Percentiles rank a stretch among this genome's conserved stretches.
These are phyloP conservation scores for Eustoma russellianum DNA, from an alignment of 257 asterid genomes.

Conservation along the genomic window DNA sequence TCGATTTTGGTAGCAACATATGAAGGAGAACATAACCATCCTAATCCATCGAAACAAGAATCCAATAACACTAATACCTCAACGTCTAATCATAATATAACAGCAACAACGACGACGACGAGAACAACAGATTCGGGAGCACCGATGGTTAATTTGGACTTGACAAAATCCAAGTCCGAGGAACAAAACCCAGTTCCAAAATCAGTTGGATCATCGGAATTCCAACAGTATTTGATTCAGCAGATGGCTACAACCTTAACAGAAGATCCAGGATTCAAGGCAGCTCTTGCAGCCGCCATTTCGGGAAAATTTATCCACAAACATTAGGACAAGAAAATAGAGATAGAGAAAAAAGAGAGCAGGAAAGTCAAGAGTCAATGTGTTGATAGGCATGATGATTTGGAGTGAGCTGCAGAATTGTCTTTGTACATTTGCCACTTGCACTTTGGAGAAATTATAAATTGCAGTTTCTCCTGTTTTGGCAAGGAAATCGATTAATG, in stretches of 20 bases:
- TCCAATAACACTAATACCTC: constrained; percentile 2
- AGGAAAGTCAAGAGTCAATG: constrained; percentile 6
- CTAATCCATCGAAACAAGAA: constrained; percentile 50
- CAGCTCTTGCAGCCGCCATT: constrained; percentile 92
- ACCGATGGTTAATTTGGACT: constrained; percentile 53
- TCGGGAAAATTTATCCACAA: constrained; percentile 63
- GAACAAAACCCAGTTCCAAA: constrained; percentile 14
- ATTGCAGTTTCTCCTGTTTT: too few species aligned
- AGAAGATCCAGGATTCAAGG: constrained; percentile 79
- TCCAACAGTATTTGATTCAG: constrained; percentile 57
- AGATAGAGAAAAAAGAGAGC: constrained; percentile 21
- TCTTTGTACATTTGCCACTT: too few species aligned
- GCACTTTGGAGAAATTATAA: neutral
- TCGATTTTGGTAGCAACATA: constrained; percentile 65
- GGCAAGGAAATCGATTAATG: too few species aligned
- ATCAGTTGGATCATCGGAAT: constrained; percentile 31
- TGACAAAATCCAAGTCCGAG: constrained; percentile 36
- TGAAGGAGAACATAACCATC: constrained; percentile 91
- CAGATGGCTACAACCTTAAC: constrained; percentile 90
- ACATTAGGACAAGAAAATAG: constrained; percentile 7
- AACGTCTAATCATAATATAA: constrained; percentile 15
- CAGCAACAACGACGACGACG: constrained; percentile 4
- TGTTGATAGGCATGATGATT: neutral
- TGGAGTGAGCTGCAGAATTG: too few species aligned
- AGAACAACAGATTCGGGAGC: too few species aligned